These are phyloP conservation scores for Colletotrichum eleusines DNA, from an alignment of 2,329 filamentous ascomycete species.

Conservation along the genomic window DNA sequence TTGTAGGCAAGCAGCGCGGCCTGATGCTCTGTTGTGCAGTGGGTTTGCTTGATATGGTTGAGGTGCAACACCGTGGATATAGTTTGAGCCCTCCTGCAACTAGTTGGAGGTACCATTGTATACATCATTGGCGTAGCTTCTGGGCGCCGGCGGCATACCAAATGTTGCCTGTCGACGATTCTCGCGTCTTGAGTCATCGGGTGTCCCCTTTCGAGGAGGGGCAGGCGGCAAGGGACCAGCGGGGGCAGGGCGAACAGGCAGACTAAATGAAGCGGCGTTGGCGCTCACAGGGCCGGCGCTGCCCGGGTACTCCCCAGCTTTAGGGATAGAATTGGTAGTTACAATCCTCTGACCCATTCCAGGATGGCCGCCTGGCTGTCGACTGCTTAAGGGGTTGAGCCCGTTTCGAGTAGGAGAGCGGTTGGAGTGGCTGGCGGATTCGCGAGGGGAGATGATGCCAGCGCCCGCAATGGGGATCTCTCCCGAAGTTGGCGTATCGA, in stretches of 20 bases:
- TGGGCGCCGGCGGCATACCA: slow-evolving; percentile 59
- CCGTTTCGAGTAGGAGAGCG: slow-evolving; percentile 67
- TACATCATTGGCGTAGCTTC: slow-evolving; percentile 44
- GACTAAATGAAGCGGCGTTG: slow-evolving; percentile 65
- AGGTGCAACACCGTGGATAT: slow-evolving; percentile 16
- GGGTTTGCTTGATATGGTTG: slow-evolving; percentile 5
- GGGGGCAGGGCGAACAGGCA: slow-evolving; percentile 74
- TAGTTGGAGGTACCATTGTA: slow-evolving; percentile 43
- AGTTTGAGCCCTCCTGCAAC: slow-evolving; percentile 30
- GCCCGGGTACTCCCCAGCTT: slow-evolving; percentile 55
- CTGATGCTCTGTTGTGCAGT: slow-evolving; percentile 22
- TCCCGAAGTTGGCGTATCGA: slow-evolving; percentile 75
- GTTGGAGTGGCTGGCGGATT: slow-evolving; percentile 59
- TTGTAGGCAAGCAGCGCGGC: slow-evolving; percentile 20
- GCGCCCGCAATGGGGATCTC: slow-evolving; percentile 76
- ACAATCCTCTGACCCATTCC: slow-evolving; percentile 65
- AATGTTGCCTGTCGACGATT: slow-evolving; percentile 67
- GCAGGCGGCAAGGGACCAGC: slow-evolving; percentile 70
- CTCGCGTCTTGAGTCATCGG: slow-evolving; percentile 66
- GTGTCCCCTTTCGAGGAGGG: slow-evolving; percentile 68
- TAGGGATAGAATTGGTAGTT: slow-evolving; percentile 66
- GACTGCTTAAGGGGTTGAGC: slow-evolving; percentile 59
- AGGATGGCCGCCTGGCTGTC: slow-evolving; percentile 57
- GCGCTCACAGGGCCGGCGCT: slow-evolving; percentile 56
- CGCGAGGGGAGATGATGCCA: slow-evolving; percentile 66